Evolutionary conservation across 2,329 filamentous ascomycete species (phyloP).

Genomic region (Camptophora hylomeconis): DNA sequence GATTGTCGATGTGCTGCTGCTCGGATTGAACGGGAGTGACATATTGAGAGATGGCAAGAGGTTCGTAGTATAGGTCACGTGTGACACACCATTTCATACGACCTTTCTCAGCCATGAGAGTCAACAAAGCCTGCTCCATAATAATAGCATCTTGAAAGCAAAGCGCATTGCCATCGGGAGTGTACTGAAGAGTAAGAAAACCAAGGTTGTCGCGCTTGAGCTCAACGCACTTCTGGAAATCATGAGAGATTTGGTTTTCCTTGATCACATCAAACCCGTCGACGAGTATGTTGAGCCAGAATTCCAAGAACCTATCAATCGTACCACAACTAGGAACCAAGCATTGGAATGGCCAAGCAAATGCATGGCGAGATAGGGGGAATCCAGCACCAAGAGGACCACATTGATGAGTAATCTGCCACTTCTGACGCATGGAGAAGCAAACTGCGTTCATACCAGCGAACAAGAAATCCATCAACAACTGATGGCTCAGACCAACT

Average conservation of each 20-base stretch:
- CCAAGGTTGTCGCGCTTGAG: constrained; percentile 5
- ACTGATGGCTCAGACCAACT: constrained; percentile 26
- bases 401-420: constrained; percentile 1
- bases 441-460: constrained; percentile 29
- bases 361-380: constrained; percentile 8
- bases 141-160: constrained; percentile 2
- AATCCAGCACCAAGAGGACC: constrained; percentile 7
- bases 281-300: constrained; percentile 15
- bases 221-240: constrained; percentile 2
- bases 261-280: constrained; percentile 6
- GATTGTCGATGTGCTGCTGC: too few relatives aligned
- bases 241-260: not conserved
- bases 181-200: constrained; percentile 2
- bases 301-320: constrained; percentile 11
- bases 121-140: constrained; percentile 4
- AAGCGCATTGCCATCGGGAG: constrained; percentile 1
- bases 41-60: too few relatives aligned
- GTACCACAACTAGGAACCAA: constrained; percentile 7
- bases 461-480: constrained; percentile 27
- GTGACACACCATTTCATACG: constrained; percentile 1
- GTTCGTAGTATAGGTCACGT: too few relatives aligned
- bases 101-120: constrained; percentile 1
- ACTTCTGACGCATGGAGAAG: constrained; percentile 29
- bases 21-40: too few relatives aligned
- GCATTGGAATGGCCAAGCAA: constrained; percentile 15